Percentiles rank a stretch among this genome's conserved stretches.
Conservation (phyloP, 495 filamentous ascomycete genomes). For the Annulohypoxylon bovei region DNA sequence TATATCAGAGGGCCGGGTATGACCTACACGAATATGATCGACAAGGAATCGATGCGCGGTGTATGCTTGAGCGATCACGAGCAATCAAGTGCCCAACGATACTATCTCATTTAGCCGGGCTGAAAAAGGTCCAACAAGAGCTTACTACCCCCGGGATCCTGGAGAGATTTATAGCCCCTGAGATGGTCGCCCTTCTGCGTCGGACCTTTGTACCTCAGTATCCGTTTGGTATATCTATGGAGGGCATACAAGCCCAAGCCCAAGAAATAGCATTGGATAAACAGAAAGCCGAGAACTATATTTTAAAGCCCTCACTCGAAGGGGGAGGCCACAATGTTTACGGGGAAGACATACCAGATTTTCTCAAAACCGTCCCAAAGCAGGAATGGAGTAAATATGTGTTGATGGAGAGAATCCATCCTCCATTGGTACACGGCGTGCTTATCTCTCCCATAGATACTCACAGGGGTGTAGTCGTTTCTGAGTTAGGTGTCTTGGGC, state of each 20-base stretch:
- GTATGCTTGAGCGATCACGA: conserved; percentile 74
- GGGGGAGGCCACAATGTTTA: conserved; percentile 85
- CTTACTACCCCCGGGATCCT: conserved; percentile 71
- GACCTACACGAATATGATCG: conserved; percentile 69
- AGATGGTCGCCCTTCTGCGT: conserved; percentile 56
- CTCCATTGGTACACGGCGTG: conserved; percentile 68
- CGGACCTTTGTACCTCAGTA: conserved; percentile 77
- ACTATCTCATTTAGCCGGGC: conserved; percentile 78
- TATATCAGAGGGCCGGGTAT: conserved; percentile 80
- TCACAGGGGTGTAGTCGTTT: conserved; percentile 70
- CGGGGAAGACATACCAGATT: conserved; percentile 72
- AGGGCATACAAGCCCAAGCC: conserved; percentile 67
- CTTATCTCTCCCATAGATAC: conserved; percentile 73
- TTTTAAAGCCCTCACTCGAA: conserved; percentile 82
- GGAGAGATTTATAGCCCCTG: conserved; percentile 63
- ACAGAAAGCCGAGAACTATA: conserved; percentile 65
- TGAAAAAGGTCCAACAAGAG: conserved; percentile 84
- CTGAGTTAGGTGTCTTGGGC: conserved; percentile 78
- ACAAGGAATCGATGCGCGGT: conserved; percentile 57
- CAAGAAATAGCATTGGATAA: conserved; percentile 65
- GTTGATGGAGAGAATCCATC: conserved; percentile 81
- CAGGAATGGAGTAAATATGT: conserved; percentile 74
- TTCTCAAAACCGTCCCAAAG: conserved; percentile 63
- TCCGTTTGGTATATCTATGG: conserved; percentile 68
- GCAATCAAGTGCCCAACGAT: conserved; percentile 83